Evolutionary conservation across 176 grass and related monocot species (phyloP), one percentile per base, ranked within the genome.

Genomic region (Saccharum spontaneum): DNA sequence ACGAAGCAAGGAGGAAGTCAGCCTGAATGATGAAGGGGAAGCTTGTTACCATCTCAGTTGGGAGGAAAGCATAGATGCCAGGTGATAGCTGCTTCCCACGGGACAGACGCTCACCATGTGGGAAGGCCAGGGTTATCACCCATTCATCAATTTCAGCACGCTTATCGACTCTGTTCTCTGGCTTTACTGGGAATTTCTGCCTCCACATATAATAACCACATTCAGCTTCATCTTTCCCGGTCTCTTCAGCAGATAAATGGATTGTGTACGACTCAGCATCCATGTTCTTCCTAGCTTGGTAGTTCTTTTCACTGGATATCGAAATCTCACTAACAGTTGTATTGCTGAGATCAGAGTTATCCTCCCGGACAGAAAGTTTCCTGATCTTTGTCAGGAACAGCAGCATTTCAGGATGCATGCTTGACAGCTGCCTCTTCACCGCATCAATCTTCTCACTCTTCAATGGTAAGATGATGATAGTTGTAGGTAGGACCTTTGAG

Each of bases 11-110:
- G 39, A 95, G 90, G 45, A 95, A 95, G 79, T 96, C 94, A 34
- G 91, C 94, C 77, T 96, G 94, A 34, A 96, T 96, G 50, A 96
- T 85, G 64, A 95, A 95, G 2, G 90, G 91, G 22, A 93, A 95
- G 37, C 79, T 71, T 11, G 88, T 95, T 22, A 93, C 88, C 90
- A 95, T 91, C 62, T 91, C 91, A 12, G 94, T 93, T 8, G 94
- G 94, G 50, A 95, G 82, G 75, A 93, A 95, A 23, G 90, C 81
- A 87, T 91, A 95, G 0, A 95, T 86, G 46, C 91, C 87, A 52
- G 83, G 81, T 0, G 14, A 63, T 6, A 10, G 22, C 39, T 54
- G 45, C 41, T 73, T 75, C 64, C 91, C 89, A 2, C 89, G 67
- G 55, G 77, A 90, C 55, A 96, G 34, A n/a, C 91, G 89, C 34